Evolutionary conservation across 768 basidiomycete species (phyloP).

Genomic region (Lactifluus subvellereus): DNA sequence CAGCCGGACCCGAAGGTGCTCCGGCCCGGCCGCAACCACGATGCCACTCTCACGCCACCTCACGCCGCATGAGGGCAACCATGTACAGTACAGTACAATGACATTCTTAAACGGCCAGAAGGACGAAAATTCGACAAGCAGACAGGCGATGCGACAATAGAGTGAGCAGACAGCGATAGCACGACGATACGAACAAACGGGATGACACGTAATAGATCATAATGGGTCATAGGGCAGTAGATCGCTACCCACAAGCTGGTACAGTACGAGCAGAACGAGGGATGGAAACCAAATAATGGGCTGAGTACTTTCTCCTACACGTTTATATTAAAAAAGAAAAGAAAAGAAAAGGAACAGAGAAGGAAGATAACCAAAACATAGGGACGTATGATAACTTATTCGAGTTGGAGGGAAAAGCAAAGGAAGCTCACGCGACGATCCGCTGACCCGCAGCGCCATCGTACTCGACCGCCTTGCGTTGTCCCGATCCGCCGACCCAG

Average conservation of each 20-base stretch:
- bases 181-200: slow-evolving; percentile 14
- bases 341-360: not conserved
- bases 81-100: not conserved
- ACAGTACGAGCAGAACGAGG: not conserved
- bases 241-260: not conserved
- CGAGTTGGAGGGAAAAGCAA: not conserved
- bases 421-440: slow-evolving; percentile 18
- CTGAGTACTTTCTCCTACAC: slow-evolving; percentile 12
- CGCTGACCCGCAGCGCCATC: slow-evolving; percentile 25
- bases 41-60: not conserved
- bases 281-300: not conserved
- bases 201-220: slow-evolving; percentile 15
- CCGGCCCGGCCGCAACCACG: no score
- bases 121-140: not conserved
- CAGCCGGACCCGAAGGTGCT: no score
- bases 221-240: not conserved
- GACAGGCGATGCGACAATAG: slow-evolving; percentile 4
- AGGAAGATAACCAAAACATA: slow-evolving; percentile 13
- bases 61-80: no score
- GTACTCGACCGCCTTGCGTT: slow-evolving; percentile 18
- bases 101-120: not conserved
- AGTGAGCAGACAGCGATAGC: slow-evolving; percentile 14
- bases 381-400: slow-evolving; percentile 18
- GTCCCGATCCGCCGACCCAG: slow-evolving; percentile 62
- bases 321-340: not conserved